Evolutionary conservation across 2,329 filamentous ascomycete species (phyloP).

Genomic region (Polychaeton citri): DNA sequence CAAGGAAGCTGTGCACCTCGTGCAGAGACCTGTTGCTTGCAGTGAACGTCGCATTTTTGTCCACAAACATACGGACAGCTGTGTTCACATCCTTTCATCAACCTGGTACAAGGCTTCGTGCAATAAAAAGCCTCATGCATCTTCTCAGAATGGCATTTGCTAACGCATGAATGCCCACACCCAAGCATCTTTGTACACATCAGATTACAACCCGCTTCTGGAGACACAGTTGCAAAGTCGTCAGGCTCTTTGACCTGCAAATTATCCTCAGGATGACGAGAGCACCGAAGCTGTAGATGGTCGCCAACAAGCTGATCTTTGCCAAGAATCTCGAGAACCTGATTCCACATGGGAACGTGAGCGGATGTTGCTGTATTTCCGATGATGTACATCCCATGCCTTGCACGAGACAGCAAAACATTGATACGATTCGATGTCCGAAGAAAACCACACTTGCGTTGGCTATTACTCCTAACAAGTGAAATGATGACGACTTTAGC

Average conservation of each 20-base stretch:
- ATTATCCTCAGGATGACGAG: constrained; percentile 42
- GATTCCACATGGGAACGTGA: constrained; percentile 8
- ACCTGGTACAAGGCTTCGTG: constrained; percentile 26
- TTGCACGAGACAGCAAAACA: constrained; percentile 51
- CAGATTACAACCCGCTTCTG: constrained; percentile 54
- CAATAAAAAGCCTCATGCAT: constrained; percentile 31
- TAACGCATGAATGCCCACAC: constrained; percentile 33
- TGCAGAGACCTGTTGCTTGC: constrained; percentile 16
- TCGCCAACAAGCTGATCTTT: constrained; percentile 27
- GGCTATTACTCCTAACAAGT: constrained; percentile 54
- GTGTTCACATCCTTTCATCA: constrained; percentile 27
- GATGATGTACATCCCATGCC: constrained; percentile 59
- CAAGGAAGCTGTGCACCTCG: constrained; percentile 18
- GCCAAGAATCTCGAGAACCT: constrained; percentile 8
- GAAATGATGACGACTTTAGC: constrained; percentile 57
- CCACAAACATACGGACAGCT: constrained; percentile 29
- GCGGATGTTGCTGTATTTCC: constrained; percentile 38
- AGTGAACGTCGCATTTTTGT: constrained; percentile 25
- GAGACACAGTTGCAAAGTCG: constrained; percentile 50
- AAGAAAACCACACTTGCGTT: constrained; percentile 50
- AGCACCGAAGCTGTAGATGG: constrained; percentile 47
- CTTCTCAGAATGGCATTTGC: constrained; percentile 31
- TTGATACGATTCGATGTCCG: constrained; percentile 55
- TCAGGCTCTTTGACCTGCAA: constrained; percentile 34
- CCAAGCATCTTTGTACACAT: constrained; percentile 32